Conservation (phyloP, 345 rosid species). For the Gossypium sturtianum region DNA sequence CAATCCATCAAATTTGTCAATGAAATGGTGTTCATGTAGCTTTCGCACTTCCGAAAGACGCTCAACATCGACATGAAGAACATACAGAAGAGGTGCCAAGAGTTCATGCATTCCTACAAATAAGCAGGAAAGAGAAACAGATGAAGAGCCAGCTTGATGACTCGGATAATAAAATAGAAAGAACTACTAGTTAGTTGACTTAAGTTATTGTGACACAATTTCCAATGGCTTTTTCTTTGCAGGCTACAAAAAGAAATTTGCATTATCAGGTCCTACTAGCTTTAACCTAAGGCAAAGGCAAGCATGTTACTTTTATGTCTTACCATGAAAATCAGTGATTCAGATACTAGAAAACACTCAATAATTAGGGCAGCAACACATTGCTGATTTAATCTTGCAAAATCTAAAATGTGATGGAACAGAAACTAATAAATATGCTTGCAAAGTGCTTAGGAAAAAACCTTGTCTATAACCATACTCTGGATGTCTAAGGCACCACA, state of each 20-base stretch:
- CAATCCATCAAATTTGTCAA: constrained; percentile 80
- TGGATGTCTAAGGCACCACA: constrained; percentile 95
- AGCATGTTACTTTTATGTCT: no score
- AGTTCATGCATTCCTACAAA: constrained; percentile 93
- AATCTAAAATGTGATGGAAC: background rate
- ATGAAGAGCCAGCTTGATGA: background rate
- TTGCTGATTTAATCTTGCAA: background rate
- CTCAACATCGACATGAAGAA: constrained; percentile 82
- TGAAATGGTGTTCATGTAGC: constrained; percentile 75
- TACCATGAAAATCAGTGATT: background rate
- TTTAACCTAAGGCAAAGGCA: background rate
- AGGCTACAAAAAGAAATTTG: background rate
- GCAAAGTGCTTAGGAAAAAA: constrained; percentile 11
- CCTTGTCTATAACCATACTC: constrained; percentile 89
- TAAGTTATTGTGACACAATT: background rate
- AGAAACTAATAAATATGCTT: background rate
- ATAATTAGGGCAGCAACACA: background rate
- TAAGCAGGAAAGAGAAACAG: constrained; percentile 10
- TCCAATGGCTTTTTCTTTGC: background rate
- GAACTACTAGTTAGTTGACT: background rate
- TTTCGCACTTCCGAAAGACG: constrained; percentile 78
- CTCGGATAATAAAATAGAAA: background rate
- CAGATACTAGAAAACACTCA: background rate
- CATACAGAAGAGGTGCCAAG: constrained; percentile 88
- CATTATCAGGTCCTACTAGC: background rate